These are phyloP conservation scores for Sordaria brevicollis DNA, from an alignment of 495 filamentous ascomycete species.

Conservation along the genomic window DNA sequence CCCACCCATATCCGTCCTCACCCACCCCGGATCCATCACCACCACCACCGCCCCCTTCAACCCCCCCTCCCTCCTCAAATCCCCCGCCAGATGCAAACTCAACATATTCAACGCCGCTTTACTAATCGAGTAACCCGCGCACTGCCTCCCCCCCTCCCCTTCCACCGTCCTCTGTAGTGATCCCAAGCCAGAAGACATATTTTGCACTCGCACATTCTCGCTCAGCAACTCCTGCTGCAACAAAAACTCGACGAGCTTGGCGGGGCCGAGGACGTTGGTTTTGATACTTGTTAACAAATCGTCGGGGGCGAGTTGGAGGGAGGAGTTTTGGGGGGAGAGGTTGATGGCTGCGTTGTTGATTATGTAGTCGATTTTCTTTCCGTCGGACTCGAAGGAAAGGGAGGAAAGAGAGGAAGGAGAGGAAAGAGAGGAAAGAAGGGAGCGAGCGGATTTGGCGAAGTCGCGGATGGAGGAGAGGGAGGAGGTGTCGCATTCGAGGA, in stretches of 20 bases:
- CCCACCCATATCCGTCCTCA: slow-evolving; percentile 53
- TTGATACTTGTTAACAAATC: slow-evolving; percentile 18
- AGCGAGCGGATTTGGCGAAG: slow-evolving; percentile 17
- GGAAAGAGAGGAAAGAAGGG: no score
- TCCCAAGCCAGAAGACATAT: slow-evolving; percentile 30
- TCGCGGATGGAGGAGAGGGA: slow-evolving; percentile 21
- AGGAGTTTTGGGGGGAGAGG: slow-evolving; percentile 18
- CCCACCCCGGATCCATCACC: slow-evolving; percentile 52
- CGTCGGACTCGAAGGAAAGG: no score
- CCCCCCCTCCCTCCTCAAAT: slow-evolving; percentile 14
- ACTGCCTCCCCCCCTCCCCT: slow-evolving; percentile 9
- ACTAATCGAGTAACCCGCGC: slow-evolving; percentile 27
- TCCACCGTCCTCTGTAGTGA: slow-evolving; percentile 7
- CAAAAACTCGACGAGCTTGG: slow-evolving; percentile 23
- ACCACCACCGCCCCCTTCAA: slow-evolving; percentile 35
- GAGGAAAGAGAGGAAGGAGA: no score
- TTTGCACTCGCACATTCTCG: slow-evolving; percentile 20
- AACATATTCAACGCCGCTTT: slow-evolving; percentile 36
- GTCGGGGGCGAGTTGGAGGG: slow-evolving; percentile 24
- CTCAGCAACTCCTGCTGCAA: slow-evolving; percentile 16
- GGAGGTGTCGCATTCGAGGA: slow-evolving; percentile 34
- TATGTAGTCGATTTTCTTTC: slow-evolving; percentile 35
- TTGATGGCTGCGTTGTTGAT: slow-evolving; percentile 37
- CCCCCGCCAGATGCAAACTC: slow-evolving; percentile 28
- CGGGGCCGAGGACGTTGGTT: slow-evolving; percentile 33